Conservation (phyloP, 768 basidiomycete species). For the Amyloporia xantha region DNA sequence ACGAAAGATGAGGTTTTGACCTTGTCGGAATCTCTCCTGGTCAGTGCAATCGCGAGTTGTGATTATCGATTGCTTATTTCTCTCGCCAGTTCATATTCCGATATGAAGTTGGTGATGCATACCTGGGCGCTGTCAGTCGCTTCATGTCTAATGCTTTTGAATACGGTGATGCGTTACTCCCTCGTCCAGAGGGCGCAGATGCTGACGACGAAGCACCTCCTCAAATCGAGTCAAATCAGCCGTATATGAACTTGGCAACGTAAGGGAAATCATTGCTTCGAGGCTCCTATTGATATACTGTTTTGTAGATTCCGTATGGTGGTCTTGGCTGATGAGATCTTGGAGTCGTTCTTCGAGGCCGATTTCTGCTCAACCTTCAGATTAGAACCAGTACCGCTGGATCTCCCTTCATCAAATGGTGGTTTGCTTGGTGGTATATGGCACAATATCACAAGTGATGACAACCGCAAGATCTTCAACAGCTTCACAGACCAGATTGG, state of each 20-base stretch:
- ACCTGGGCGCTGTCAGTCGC: slow-evolving; percentile 90
- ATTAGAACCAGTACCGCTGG: slow-evolving; percentile 65
- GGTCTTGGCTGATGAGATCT: slow-evolving; percentile 89
- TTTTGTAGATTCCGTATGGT: slow-evolving; percentile 90
- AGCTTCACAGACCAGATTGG: slow-evolving; percentile 92
- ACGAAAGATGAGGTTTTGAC: slow-evolving; percentile 97
- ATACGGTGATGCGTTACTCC: slow-evolving; percentile 90
- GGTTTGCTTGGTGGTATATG: slow-evolving; percentile 79
- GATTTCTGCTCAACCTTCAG: slow-evolving; percentile 88
- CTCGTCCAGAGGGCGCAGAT: slow-evolving; percentile 36
- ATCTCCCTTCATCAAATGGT: slow-evolving; percentile 49
- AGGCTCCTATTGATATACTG: not conserved
- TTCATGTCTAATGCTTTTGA: slow-evolving; percentile 99
- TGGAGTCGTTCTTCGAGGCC: slow-evolving; percentile 94
- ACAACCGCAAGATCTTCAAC: slow-evolving; percentile 91
- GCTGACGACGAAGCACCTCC: slow-evolving; percentile 35
- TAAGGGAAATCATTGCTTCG: slow-evolving; percentile 28
- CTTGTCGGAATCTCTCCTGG: slow-evolving; percentile 88
- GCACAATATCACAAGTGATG: slow-evolving; percentile 85
- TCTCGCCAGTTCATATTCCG: slow-evolving; percentile 88
- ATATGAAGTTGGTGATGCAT: slow-evolving; percentile 92
- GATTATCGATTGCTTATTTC: slow-evolving; percentile 1
- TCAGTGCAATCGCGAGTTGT: slow-evolving; percentile 30
- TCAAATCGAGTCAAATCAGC: slow-evolving; percentile 68
- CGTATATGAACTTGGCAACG: slow-evolving; percentile 90